These are phyloP conservation scores for Fusarium udum DNA, from an alignment of 2,329 filamentous ascomycete species.

Conservation along the genomic window DNA sequence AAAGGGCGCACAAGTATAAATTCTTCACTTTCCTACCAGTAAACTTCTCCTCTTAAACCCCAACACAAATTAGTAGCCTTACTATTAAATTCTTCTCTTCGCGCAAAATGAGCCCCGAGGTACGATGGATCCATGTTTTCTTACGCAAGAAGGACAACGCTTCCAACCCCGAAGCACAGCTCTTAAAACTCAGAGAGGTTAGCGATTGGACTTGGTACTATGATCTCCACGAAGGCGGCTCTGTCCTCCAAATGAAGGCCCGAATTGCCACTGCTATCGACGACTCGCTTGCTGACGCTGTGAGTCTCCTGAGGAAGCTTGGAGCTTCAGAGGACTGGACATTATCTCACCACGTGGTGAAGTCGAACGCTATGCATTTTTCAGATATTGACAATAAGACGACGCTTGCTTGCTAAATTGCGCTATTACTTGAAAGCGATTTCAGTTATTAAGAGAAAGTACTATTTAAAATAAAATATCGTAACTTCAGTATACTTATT, in stretches of 20 bases:
- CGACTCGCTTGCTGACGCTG: background rate
- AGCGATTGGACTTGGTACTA: background rate
- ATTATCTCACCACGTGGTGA: background rate
- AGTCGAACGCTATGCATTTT: background rate
- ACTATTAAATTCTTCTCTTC: rapidly evolving
- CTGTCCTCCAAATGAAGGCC: background rate
- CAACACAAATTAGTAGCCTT: rapidly evolving
- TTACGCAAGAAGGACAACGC: background rate
- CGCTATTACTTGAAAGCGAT: rapidly evolving
- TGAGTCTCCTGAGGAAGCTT: background rate
- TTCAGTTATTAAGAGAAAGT: rapidly evolving
- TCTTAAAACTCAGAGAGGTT: background rate
- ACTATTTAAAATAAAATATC: background rate
- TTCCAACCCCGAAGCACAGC: background rate
- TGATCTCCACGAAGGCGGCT: background rate
- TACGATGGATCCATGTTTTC: background rate
- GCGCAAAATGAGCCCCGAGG: rapidly evolving
- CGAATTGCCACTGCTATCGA: background rate
- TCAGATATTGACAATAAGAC: background rate
- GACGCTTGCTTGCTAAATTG: background rate
- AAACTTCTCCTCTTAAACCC: background rate
- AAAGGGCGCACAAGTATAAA: background rate
- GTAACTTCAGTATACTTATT: too few species aligned
- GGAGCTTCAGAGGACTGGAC: background rate
- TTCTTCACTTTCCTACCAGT: rapidly evolving